Conservation (phyloP, 306 rosid genomes). For the Vigna trinervia region DNA sequence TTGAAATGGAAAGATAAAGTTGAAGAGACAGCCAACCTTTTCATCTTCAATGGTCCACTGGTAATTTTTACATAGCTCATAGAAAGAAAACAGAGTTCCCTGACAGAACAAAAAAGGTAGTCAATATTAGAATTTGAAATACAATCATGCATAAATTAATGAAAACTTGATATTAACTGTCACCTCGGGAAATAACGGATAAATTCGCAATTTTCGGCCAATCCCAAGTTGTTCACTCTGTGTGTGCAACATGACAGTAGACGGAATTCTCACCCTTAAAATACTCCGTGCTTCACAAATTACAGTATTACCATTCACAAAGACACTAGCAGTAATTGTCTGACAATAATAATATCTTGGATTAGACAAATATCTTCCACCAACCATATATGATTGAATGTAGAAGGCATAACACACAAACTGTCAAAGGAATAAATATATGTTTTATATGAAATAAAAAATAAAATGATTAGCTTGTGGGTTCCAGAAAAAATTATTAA, state of each 20-base stretch:
- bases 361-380: constrained; percentile 42
- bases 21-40: constrained; percentile 58
- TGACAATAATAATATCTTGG: constrained; percentile 46
- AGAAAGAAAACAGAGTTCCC: constrained; percentile 87
- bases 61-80: constrained; percentile 87
- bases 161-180: constrained; percentile 28
- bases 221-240: constrained; percentile 87
- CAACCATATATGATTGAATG: constrained; percentile 18
- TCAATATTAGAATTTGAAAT: constrained; percentile 44
- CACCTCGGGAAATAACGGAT: constrained; percentile 89
- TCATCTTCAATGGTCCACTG: constrained; percentile 90
- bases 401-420: constrained; percentile 4
- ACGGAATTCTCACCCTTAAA: constrained; percentile 76
- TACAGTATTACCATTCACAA: constrained; percentile 55
- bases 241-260: constrained; percentile 66
- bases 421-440: constrained; percentile 23
- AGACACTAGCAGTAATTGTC: constrained; percentile 73
- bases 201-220: constrained; percentile 82
- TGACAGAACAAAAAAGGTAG: constrained; percentile 46
- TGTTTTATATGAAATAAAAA: constrained; percentile 11
- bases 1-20: constrained; percentile 31
- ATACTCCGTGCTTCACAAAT: constrained; percentile 74
- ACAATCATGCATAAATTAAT: constrained; percentile 32
- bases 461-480: not conserved
- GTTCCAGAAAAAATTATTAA: not conserved